These are phyloP conservation scores for Meyerozyma sp. DNA, from an alignment of 1,139 yeast species.

Conservation along the genomic window DNA sequence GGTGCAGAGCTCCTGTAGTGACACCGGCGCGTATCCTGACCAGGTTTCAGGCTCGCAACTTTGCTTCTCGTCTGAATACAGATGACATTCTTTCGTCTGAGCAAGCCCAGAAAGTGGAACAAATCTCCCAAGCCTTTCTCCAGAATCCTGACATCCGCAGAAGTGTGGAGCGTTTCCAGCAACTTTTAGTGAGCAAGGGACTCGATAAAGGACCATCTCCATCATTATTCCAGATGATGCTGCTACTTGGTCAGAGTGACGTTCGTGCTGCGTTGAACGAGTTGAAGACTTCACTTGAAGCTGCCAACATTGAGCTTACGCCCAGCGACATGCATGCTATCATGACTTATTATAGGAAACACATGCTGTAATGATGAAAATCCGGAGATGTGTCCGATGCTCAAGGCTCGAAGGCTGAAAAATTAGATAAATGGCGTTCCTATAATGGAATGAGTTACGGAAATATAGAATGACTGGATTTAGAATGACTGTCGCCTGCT, in stretches of 20 bases:
- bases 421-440: too few species aligned
- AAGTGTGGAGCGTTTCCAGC: constrained; percentile 27
- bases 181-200: constrained; percentile 29
- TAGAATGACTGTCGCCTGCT: too few species aligned
- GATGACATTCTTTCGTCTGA: not conserved
- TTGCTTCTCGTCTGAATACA: not conserved
- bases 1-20: not conserved
- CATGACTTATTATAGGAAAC: constrained; percentile 17
- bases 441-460: too few species aligned
- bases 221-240: constrained; percentile 32
- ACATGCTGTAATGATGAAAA: not conserved
- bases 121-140: constrained; percentile 8
- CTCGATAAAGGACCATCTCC: constrained; percentile 28
- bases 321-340: constrained; percentile 32
- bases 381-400: too few species aligned
- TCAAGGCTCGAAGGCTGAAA: too few species aligned
- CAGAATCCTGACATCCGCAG: constrained; percentile 12
- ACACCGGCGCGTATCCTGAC: not conserved
- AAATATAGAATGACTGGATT: too few species aligned
- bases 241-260: constrained; percentile 32
- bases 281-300: constrained; percentile 28
- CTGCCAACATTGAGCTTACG: constrained; percentile 25
- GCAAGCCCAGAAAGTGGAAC: constrained; percentile 4
- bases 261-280: constrained; percentile 26
- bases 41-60: not conserved